Evolutionary conservation across 306 rosid species (phyloP).

Genomic region (Prunus mume): DNA sequence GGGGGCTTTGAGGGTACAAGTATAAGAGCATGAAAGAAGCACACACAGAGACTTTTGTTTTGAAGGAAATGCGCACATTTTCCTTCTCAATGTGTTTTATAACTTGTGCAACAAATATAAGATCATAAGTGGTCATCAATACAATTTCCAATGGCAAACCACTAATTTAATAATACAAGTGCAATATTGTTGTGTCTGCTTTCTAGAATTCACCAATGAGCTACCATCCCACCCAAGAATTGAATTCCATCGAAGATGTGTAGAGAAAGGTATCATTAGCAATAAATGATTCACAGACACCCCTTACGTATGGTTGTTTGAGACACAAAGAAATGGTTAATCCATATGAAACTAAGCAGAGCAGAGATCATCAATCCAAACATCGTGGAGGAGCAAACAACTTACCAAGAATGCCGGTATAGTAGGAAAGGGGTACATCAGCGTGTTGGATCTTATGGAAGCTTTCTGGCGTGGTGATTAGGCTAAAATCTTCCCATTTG

Average conservation of each 20-base stretch:
- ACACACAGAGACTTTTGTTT: background rate
- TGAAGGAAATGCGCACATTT: too few species aligned
- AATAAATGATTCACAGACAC: too few species aligned
- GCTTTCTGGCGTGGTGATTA: background rate
- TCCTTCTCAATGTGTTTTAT: background rate
- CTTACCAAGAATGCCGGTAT: conserved; percentile 39
- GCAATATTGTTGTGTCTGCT: background rate
- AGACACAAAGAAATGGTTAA: background rate
- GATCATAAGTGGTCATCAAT: background rate
- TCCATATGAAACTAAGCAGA: background rate
- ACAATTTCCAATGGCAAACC: background rate
- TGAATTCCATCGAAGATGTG: background rate
- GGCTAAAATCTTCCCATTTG: conserved; percentile 34
- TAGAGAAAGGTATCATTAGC: too few species aligned
- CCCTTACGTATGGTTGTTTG: background rate
- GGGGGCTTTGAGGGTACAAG: background rate
- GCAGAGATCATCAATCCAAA: background rate
- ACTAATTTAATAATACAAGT: background rate
- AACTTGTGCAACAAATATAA: background rate
- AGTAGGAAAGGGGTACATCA: conserved; percentile 37
- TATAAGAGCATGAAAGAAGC: background rate
- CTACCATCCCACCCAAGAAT: background rate
- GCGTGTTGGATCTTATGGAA: conserved; percentile 29
- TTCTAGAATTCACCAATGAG: background rate
- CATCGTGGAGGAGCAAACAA: background rate